Evolutionary conservation across 441 rosid genomes (phyloP).

Genomic region (Populus hybrid): DNA sequence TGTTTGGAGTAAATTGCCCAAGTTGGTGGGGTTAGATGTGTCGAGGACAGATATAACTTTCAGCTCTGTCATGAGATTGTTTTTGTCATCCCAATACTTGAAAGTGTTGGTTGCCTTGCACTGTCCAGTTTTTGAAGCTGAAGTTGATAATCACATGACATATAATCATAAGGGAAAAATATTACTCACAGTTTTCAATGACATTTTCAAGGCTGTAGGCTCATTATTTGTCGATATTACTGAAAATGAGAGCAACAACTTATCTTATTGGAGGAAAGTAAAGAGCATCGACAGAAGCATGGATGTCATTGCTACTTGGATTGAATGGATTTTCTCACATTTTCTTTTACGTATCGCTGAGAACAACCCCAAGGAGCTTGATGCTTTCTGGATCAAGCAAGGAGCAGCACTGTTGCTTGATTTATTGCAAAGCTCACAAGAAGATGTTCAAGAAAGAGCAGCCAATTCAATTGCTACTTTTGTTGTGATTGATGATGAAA

Average conservation of each 20-base stretch:
- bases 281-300: slow-evolving; percentile 40
- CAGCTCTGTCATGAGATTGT: slow-evolving; percentile 29
- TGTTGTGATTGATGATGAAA: slow-evolving; percentile 87
- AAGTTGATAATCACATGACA: slow-evolving; percentile 16
- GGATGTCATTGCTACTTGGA: slow-evolving; percentile 72
- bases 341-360: slow-evolving; percentile 76
- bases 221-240: slow-evolving; percentile 63
- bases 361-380: slow-evolving; percentile 74
- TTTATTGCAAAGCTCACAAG: slow-evolving; percentile 86
- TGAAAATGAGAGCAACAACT: slow-evolving; percentile 46
- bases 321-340: slow-evolving; percentile 86
- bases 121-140: slow-evolving; percentile 41
- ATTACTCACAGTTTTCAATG: slow-evolving; percentile 52
- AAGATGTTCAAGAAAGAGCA: slow-evolving; percentile 94
- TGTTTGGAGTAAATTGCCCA: slow-evolving; percentile 36
- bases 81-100: slow-evolving; percentile 30
- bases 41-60: slow-evolving; percentile 48
- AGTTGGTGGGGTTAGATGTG: slow-evolving; percentile 43
- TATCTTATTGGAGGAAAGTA: slow-evolving; percentile 60
- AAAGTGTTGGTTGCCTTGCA: slow-evolving; percentile 41
- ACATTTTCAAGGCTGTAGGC: slow-evolving; percentile 57
- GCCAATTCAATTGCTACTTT: slow-evolving; percentile 92
- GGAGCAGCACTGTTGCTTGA: slow-evolving; percentile 75
- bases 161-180: slow-evolving; percentile 60
- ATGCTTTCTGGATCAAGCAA: slow-evolving; percentile 91